Evolutionary conservation across 2,329 filamentous ascomycete genomes (phyloP).

Genomic region (Ramularia collo-cygni): DNA sequence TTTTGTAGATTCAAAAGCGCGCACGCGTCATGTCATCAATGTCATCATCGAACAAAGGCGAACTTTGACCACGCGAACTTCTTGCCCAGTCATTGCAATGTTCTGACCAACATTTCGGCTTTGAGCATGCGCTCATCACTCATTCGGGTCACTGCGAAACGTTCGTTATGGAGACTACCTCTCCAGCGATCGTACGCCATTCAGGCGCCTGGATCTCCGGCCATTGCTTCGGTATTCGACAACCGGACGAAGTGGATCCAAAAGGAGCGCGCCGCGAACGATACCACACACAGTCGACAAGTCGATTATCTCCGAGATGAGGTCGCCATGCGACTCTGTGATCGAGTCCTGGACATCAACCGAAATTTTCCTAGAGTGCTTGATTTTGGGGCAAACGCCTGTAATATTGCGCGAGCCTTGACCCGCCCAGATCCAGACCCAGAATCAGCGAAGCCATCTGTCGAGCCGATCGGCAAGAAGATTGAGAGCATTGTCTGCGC

Average conservation of each 20-base stretch:
- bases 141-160: conserved; percentile 3
- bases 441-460: conserved; percentile 53
- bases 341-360: conserved; percentile 88
- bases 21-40: too few relatives aligned
- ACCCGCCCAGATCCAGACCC: conserved; percentile 56
- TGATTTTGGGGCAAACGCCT: conserved; percentile 91
- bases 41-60: too few relatives aligned
- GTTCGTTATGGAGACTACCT: not conserved
- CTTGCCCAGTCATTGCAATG: too few relatives aligned
- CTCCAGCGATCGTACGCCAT: conserved; percentile 56
- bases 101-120: not conserved
- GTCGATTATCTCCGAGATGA: conserved; percentile 94
- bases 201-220: conserved; percentile 67
- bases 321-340: conserved; percentile 74
- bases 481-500: conserved; percentile 71
- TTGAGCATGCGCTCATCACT: conserved; percentile 18
- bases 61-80: too few relatives aligned
- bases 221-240: conserved; percentile 87
- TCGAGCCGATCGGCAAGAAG: conserved; percentile 61
- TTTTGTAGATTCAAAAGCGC: too few relatives aligned
- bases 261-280: conserved; percentile 72
- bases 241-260: conserved; percentile 80
- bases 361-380: conserved; percentile 76
- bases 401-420: conserved; percentile 82
- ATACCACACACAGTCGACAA: conserved; percentile 65